Percentiles rank a stretch among this genome's conserved stretches.
Conservation (phyloP, 2,329 filamentous ascomycete genomes). For the Aulographum hederae region DNA sequence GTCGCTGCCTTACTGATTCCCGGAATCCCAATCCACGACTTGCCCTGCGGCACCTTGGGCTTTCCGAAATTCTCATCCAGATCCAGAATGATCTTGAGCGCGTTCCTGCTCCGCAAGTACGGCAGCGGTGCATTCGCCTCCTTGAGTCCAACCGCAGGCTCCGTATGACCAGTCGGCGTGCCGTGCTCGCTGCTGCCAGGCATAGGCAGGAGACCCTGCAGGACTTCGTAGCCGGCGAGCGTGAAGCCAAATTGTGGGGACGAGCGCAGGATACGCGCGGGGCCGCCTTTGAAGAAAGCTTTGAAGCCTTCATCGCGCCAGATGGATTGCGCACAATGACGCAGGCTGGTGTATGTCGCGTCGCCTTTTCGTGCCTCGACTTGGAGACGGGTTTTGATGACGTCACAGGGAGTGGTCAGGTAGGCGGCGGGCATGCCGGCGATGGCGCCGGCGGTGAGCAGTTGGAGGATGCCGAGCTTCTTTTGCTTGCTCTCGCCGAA, state of each 20-base stretch:
- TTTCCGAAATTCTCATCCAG: constrained; percentile 85
- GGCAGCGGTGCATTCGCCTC: constrained; percentile 46
- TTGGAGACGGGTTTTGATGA: constrained; percentile 97
- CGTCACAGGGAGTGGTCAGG: constrained; percentile 90
- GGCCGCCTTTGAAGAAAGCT: constrained; percentile 97
- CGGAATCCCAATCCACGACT: constrained; percentile 13
- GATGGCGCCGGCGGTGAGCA: constrained; percentile 87
- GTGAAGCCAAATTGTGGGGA: constrained; percentile 98
- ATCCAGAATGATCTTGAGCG: constrained; percentile 87
- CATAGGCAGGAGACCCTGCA: constrained; percentile 66
- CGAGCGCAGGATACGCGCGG: constrained; percentile 83
- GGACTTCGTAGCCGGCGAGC: constrained; percentile 80
- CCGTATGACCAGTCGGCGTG: constrained; percentile 36
- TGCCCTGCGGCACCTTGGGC: constrained; percentile 35
- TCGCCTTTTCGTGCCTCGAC: constrained; percentile 96
- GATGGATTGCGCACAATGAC: constrained; percentile 71
- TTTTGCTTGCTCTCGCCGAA: constrained; percentile 81
- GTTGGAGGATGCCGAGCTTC: constrained; percentile 76
- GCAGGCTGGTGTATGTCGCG: constrained; percentile 66
- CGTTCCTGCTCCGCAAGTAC: constrained; percentile 64
- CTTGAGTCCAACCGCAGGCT: constrained; percentile 43
- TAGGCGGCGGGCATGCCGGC: constrained; percentile 44
- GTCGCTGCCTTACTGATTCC: constrained; percentile 1
- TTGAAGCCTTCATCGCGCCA: constrained; percentile 81
- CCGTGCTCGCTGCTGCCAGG: constrained; percentile 41